phyloP scores from a whole-genome alignment of 495 filamentous ascomycete genomes.

The Pseudotulostoma volvatum region DNA sequence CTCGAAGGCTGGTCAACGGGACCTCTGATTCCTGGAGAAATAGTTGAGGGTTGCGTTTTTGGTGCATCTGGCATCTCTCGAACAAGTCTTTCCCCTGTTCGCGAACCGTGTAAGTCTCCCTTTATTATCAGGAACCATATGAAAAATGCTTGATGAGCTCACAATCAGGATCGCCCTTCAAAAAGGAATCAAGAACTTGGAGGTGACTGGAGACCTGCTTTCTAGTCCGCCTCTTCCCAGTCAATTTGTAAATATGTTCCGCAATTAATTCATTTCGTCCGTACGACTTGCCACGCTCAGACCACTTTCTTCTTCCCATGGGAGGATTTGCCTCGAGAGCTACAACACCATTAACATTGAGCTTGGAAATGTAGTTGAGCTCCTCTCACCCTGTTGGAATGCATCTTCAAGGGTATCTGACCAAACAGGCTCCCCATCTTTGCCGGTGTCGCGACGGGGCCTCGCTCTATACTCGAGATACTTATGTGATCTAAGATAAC shows the following conservation, averaged over 20 bases:
- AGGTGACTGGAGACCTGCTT: constrained; percentile 97
- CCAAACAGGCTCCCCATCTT: constrained; percentile 51
- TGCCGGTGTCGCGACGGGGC: constrained; percentile 41
- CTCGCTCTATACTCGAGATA: constrained; percentile 50
- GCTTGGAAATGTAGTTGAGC: constrained; percentile 2
- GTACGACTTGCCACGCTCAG: constrained; percentile 50
- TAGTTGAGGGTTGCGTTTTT: constrained; percentile 18
- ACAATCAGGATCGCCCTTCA: constrained; percentile 43
- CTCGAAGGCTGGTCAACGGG: constrained; percentile 25
- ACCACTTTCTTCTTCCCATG: constrained; percentile 68
- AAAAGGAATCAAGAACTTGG: constrained; percentile 81
- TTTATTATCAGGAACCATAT: not conserved
- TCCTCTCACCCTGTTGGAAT: constrained; percentile 67
- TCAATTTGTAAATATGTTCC: constrained; percentile 57
- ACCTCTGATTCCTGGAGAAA: constrained; percentile 22
- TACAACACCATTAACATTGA: constrained; percentile 18
- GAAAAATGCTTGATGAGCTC: no score
- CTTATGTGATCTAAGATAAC: constrained; percentile 32
- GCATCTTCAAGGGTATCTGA: constrained; percentile 69
- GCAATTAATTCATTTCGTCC: constrained; percentile 88
- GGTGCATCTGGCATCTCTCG: constrained; percentile 26
- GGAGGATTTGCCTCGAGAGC: constrained; percentile 66
- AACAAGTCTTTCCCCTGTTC: constrained; percentile 27
- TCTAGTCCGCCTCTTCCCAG: constrained; percentile 46
- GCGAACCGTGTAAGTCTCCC: not conserved